Base-by-base conservation (phyloP, 2,329 filamentous ascomycete species). In the Phoma sp. region DNA sequence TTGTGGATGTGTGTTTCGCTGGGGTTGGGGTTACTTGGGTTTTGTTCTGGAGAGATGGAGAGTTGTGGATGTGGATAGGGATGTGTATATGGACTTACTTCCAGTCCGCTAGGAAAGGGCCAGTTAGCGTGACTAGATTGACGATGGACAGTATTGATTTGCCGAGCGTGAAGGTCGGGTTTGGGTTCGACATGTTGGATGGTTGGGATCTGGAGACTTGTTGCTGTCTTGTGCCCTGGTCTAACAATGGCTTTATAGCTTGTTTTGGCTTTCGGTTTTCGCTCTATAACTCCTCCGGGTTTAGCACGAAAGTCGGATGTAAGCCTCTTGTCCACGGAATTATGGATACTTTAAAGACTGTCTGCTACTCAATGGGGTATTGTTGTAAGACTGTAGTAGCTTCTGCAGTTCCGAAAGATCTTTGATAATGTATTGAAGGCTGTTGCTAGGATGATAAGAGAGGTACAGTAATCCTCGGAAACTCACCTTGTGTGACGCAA, bases 1-100 rank as follows among this genome's bases (percentile, higher is more conserved):
- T 83, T 82, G 47, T 72, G 69, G 55, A 82, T 71, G 68, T 82
- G 80, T 2, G 79, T 81, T 47, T 78, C 69, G 60, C 57, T 63
- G 19, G 15, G 19, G 25, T 24, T 6, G 10, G 37, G 21, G 39
- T 53, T n/a, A 21, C 22, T 24, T 24, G 22, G 22, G 22, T 24
- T 24, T 6, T 24, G 22, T 6, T 24, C 22, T 4, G 22, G 22
- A 24, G 22, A 24, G 22, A 24, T 24, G 22, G 22, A 24, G 22
- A 6, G 22, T 24, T 24, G 22, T 24, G 22, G 22, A 24, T 4
- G 6, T 24, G 22, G 22, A 24, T 4, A 24, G 4, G 22, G 22
- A 24, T 24, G 22, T 24, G 22, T 4, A 24, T 24, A 6, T 24
- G 22, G 22, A 37, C 55, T 19, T 49, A 61, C 61, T 67, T 74